phyloP scores from a whole-genome alignment of 2,329 filamentous ascomycete genomes.

The Colletotrichum tamarilloi region DNA sequence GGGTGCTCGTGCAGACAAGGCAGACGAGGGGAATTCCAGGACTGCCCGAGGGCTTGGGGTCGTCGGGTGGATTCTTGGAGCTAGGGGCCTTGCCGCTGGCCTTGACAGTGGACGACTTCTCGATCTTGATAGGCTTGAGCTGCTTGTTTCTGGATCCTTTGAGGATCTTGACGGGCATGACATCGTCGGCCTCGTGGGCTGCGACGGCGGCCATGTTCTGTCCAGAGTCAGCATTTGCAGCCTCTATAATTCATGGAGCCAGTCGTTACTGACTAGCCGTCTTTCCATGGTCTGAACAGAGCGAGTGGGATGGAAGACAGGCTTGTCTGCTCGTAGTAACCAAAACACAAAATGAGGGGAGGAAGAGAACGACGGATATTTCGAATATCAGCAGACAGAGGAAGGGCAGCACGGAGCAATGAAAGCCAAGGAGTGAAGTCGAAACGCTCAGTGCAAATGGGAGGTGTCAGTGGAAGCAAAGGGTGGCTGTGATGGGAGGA shows the following conservation, averaged over 20 bases:
- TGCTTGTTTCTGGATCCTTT: slow-evolving; percentile 12
- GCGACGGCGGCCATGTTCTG: slow-evolving; percentile 51
- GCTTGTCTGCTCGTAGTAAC: slow-evolving; percentile 10
- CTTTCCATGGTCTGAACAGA: slow-evolving; percentile 16
- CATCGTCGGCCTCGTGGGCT: slow-evolving; percentile 10
- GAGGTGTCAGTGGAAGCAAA: slow-evolving; percentile 4
- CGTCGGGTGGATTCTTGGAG: slow-evolving; percentile 36
- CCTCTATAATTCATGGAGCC: not conserved
- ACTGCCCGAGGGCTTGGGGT: slow-evolving; percentile 10
- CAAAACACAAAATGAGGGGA: slow-evolving; percentile 32
- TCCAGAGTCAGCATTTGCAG: slow-evolving; percentile 29
- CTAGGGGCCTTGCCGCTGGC: not conserved
- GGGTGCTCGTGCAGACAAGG: slow-evolving; percentile 83
- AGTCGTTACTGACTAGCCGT: slow-evolving; percentile 30
- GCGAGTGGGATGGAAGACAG: slow-evolving; percentile 14
- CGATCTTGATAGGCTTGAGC: not conserved
- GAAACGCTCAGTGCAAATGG: slow-evolving; percentile 4
- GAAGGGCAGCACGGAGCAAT: slow-evolving; percentile 20
- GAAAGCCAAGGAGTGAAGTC: slow-evolving; percentile 23
- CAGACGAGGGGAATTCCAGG: slow-evolving; percentile 77
- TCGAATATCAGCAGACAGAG: slow-evolving; percentile 2
- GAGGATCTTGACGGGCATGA: not conserved
- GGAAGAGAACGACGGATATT: slow-evolving; percentile 25
- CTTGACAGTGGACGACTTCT: not conserved
- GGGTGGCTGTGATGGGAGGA: slow-evolving; percentile 3